Conservation (phyloP, 2,329 filamentous ascomycete species). For the Pseudogymnoascus pannorum region DNA sequence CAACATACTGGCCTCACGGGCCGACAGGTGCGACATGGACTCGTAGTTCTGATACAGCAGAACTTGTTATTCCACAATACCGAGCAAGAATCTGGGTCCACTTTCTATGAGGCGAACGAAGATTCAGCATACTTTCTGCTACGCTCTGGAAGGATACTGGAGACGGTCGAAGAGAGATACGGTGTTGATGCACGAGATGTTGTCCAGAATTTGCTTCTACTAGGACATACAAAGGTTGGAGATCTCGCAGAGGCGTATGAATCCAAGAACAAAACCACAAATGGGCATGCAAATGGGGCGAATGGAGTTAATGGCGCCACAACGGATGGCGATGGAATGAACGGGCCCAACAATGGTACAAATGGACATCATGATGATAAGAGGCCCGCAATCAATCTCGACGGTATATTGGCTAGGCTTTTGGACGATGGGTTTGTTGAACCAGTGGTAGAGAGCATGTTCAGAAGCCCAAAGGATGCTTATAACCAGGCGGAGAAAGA, state of each 20-base stretch:
- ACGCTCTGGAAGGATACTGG: slow-evolving; percentile 72
- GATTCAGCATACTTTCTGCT: slow-evolving; percentile 74
- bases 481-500: slow-evolving; percentile 56
- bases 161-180: slow-evolving; percentile 65
- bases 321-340: slow-evolving; percentile 3
- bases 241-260: slow-evolving; percentile 61
- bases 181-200: slow-evolving; percentile 68
- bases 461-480: slow-evolving; percentile 54
- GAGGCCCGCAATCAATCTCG: slow-evolving; percentile 20
- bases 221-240: slow-evolving; percentile 68
- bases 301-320: slow-evolving; percentile 19
- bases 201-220: slow-evolving; percentile 64
- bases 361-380: slow-evolving; percentile 20
- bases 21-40: slow-evolving; percentile 71
- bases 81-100: slow-evolving; percentile 51
- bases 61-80: slow-evolving; percentile 73
- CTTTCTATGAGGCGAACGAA: slow-evolving; percentile 79
- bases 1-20: slow-evolving; percentile 65
- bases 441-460: slow-evolving; percentile 50
- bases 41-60: slow-evolving; percentile 81
- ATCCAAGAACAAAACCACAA: slow-evolving; percentile 12
- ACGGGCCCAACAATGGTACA: slow-evolving; percentile 12
- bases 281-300: slow-evolving; percentile 27
- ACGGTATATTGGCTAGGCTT: slow-evolving; percentile 37
- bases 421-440: slow-evolving; percentile 62